phyloP scores from a whole-genome alignment of 2,329 filamentous ascomycete species.

The Huntiella savannae region DNA sequence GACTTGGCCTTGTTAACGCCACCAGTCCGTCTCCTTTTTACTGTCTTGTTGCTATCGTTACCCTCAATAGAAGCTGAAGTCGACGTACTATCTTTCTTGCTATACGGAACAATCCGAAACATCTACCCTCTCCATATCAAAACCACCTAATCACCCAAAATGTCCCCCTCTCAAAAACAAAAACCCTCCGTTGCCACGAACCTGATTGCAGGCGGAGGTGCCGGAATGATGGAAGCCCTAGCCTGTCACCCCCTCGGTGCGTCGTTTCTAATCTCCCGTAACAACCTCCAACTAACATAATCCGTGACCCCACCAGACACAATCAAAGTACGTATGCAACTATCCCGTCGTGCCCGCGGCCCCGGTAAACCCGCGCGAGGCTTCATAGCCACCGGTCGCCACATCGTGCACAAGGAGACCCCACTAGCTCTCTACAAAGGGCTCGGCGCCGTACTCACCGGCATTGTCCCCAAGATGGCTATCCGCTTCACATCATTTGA shows the following conservation, averaged over 20 bases:
- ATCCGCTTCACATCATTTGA: slow-evolving; percentile 98
- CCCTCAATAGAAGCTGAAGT: neutral
- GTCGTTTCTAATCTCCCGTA: slow-evolving; percentile 14
- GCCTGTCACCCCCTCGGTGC: slow-evolving; percentile 82
- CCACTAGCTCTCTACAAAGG: slow-evolving; percentile 92
- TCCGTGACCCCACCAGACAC: slow-evolving; percentile 39
- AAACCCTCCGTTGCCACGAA: slow-evolving; percentile 79
- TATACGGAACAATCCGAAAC: neutral
- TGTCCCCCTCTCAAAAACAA: slow-evolving; percentile 21
- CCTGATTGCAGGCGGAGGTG: slow-evolving; percentile 84
- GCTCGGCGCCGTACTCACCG: slow-evolving; percentile 85
- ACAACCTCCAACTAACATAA: slow-evolving; percentile 1
- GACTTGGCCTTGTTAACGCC: neutral
- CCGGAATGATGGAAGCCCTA: slow-evolving; percentile 98
- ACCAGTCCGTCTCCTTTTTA: neutral
- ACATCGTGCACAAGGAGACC: slow-evolving; percentile 80
- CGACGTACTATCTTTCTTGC: neutral
- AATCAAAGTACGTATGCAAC: slow-evolving; percentile 98
- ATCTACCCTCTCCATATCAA: slow-evolving; percentile 16
- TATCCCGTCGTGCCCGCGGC: slow-evolving; percentile 65
- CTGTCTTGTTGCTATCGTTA: neutral
- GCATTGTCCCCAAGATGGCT: slow-evolving; percentile 97
- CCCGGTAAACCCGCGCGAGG: slow-evolving; percentile 75
- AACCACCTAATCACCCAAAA: no score
- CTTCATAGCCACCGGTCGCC: slow-evolving; percentile 67